Base-by-base conservation (phyloP, 1,284 basidiomycete genomes). In the Ustilago sp. region DNA sequence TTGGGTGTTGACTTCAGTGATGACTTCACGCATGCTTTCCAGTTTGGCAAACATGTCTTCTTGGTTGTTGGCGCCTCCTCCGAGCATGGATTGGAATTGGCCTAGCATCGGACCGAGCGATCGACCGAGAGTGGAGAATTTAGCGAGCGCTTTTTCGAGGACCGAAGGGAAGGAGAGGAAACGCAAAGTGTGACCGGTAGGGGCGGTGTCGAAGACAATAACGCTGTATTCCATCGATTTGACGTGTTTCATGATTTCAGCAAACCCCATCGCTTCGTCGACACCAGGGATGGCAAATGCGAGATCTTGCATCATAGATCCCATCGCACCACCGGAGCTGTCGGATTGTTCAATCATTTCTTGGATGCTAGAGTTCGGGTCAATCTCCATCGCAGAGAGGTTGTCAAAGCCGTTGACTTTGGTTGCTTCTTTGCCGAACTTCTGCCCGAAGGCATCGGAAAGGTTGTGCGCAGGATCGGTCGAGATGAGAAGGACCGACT, bases 231-330 rank as follows among this genome's bases (percentile, higher is more conserved):
- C 92, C 96, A 99, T 98, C n/a, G 94, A 97, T 88, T 99, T 98
- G 87, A 99, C 97, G 87, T 98, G 95, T 90, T 99, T 99, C 97
- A 99, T 99, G 87, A 99, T 97, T 87, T 99, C 96, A 0, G 96
- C 97, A 82, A 99, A 99, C 68, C 95, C 96, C 96, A 99, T 99
- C 3, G 96, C 96, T 87, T 99, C 96, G 85, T 99, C 96, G 1
- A 99, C 96, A 88, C 96, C 96, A 0, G 96, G 96, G 71, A 99
- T 99, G 1, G 97, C 95, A 84, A 99, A 99, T 0, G 96, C 97
- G 45, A 99, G 90, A 87, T 99, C 96, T 87, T 99, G 96, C 94
- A 99, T 98, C 94, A 99, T 98, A 75, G 93, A 92, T 39, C 94
- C 94, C 95, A 99, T 98, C 5, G 94, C 95, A 53, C 87, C 86